Evolutionary conservation across 2,329 filamentous ascomycete species (phyloP).

Genomic region (Chrysoporthe puriensis): DNA sequence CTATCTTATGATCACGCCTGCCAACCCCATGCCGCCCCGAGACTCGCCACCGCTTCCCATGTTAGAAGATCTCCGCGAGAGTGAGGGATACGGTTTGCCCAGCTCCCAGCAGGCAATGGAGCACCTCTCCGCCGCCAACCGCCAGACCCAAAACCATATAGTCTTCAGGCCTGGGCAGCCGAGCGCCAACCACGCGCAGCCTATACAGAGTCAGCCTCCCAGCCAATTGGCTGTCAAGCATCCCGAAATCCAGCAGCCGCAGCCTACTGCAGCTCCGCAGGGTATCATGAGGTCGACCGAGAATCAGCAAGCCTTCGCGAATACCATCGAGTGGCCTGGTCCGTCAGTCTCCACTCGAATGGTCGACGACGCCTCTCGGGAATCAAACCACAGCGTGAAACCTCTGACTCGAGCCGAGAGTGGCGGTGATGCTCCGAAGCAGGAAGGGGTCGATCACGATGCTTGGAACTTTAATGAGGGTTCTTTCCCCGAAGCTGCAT

Average conservation of each 20-base stretch:
- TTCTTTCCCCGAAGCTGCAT: conserved; percentile 60
- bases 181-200: conserved; percentile 55
- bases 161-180: conserved; percentile 41
- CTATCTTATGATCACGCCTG: conserved; percentile 69
- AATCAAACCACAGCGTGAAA: conserved; percentile 46
- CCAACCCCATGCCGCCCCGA: conserved; percentile 67
- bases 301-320: conserved; percentile 36
- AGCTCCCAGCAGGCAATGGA: conserved; percentile 46
- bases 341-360: conserved; percentile 34
- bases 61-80: conserved; percentile 62
- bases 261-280: conserved; percentile 47
- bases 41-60: conserved; percentile 63
- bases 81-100: conserved; percentile 53
- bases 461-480: conserved; percentile 94
- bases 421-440: conserved; percentile 54
- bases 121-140: conserved; percentile 26
- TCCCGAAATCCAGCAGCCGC: conserved; percentile 36
- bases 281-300: conserved; percentile 23
- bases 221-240: conserved; percentile 36
- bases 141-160: conserved; percentile 22
- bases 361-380: conserved; percentile 31
- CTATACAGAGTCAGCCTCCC: conserved; percentile 43
- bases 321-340: conserved; percentile 39
- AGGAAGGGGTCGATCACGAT: conserved; percentile 59
- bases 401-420: conserved; percentile 44